phyloP scores from a whole-genome alignment of 2,329 filamentous ascomycete genomes.

The Pestalotiopsis sp. region DNA sequence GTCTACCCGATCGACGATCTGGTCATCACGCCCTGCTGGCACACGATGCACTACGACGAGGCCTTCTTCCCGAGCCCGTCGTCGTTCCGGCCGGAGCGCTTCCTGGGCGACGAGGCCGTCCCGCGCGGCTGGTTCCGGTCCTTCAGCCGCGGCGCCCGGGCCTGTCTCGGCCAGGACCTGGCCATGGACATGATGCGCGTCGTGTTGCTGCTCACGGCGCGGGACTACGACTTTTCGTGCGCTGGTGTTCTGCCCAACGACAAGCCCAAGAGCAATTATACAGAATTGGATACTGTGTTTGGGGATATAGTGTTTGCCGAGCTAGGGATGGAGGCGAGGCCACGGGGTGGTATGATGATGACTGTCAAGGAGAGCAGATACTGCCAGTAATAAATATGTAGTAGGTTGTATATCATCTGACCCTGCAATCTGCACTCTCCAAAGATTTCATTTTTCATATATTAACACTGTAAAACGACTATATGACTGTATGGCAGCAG shows the following conservation, averaged over 20 bases:
- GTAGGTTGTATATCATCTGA: no score
- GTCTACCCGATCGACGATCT: conserved; percentile 10
- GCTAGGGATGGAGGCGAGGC: neutral
- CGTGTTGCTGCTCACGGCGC: conserved; percentile 24
- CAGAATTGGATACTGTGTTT: conserved; percentile 3
- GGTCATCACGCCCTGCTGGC: neutral
- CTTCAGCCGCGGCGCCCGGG: conserved; percentile 34
- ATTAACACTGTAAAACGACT: no score
- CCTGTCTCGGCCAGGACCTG: conserved; percentile 33
- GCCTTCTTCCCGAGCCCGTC: neutral
- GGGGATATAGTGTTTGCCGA: conserved; percentile 2
- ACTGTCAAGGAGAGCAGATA: conserved; percentile 14
- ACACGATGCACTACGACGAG: conserved; percentile 7
- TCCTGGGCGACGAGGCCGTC: conserved; percentile 8
- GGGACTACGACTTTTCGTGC: conserved; percentile 24
- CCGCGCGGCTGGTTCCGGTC: conserved; percentile 19
- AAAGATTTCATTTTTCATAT: no score
- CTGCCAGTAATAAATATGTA: neutral
- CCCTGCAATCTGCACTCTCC: no score
- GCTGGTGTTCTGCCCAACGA: neutral
- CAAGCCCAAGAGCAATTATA: neutral
- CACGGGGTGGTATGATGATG: conserved; percentile 8
- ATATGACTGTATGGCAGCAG: no score
- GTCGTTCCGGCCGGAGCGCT: conserved; percentile 17
- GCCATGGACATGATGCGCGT: conserved; percentile 28